phyloP scores from a whole-genome alignment of 1,139 yeast genomes.

The Blastobotrys malaysiensis region DNA sequence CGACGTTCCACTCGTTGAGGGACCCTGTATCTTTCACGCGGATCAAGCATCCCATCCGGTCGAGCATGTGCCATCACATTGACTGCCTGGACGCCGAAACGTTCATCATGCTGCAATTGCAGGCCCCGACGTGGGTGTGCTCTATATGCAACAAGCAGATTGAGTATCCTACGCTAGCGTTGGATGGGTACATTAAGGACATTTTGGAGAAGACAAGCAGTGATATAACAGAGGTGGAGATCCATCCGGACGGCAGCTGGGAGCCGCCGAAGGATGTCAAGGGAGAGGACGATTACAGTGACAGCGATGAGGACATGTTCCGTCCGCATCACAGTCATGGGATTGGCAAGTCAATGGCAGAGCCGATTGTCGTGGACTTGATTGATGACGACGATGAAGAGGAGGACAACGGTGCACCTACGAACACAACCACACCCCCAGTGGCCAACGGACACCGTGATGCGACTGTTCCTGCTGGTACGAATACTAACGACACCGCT shows the following conservation, averaged over 20 bases:
- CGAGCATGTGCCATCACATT: conserved; percentile 36
- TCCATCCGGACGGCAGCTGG: conserved; percentile 38
- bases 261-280: conserved; percentile 15
- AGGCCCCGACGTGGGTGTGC: conserved; percentile 42
- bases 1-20: conserved; percentile 33
- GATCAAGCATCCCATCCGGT: conserved; percentile 35
- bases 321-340: conserved; percentile 7
- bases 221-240: conserved; percentile 31
- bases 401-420: neutral
- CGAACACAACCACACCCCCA: neutral
- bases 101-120: conserved; percentile 37
- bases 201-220: conserved; percentile 28
- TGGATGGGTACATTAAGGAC: conserved; percentile 36
- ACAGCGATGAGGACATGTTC: conserved; percentile 11
- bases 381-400: conserved; percentile 12
- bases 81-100: conserved; percentile 40
- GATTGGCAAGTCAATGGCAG: conserved; percentile 1
- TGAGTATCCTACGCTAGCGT: conserved; percentile 30
- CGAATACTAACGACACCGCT: neutral
- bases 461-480: neutral
- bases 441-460: neutral
- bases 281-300: conserved; percentile 10
- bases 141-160: conserved; percentile 37
- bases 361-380: conserved; percentile 12
- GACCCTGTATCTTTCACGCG: conserved; percentile 38